phyloP scores from a whole-genome alignment of 1,139 yeast genomes.

The Yamadazyma diddensiae region DNA sequence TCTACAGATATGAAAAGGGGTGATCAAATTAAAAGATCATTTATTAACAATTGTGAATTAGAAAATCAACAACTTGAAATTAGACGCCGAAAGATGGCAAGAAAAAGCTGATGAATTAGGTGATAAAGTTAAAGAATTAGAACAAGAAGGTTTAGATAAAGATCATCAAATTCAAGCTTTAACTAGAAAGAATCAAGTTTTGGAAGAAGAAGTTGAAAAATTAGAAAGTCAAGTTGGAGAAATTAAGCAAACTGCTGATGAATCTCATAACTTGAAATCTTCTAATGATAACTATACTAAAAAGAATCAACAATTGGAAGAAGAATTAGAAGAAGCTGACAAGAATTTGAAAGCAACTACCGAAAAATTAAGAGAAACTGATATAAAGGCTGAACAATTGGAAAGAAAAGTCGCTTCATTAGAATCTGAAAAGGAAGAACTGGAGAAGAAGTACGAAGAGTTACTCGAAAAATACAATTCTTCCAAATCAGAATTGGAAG shows the following conservation, averaged over 20 bases:
- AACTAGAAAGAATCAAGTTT: conserved; percentile 85
- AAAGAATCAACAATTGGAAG: conserved; percentile 90
- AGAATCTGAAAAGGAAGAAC: conserved; percentile 88
- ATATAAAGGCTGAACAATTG: conserved; percentile 93
- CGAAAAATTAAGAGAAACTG: conserved; percentile 91
- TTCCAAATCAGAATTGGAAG: conserved; percentile 89
- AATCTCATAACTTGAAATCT: conserved; percentile 84
- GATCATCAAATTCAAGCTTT: conserved; percentile 94
- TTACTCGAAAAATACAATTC: conserved; percentile 74
- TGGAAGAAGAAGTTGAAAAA: conserved; percentile 90
- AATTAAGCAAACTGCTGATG: conserved; percentile 88
- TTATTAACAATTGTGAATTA: conserved; percentile 23
- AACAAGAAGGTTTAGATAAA: conserved; percentile 86
- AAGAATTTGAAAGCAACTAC: conserved; percentile 90
- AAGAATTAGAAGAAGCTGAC: conserved; percentile 90
- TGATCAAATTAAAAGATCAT: too few relatives aligned
- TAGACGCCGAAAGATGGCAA: conserved; percentile 97
- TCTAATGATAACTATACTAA: conserved; percentile 88
- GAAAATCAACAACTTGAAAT: conserved; percentile 88
- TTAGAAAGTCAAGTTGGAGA: conserved; percentile 77
- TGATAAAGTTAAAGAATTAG: conserved; percentile 80
- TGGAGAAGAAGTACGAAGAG: conserved; percentile 92
- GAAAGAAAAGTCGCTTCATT: conserved; percentile 92
- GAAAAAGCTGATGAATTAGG: conserved; percentile 89
- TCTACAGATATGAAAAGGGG: too few relatives aligned